phyloP scores from a whole-genome alignment of 2,329 filamentous ascomycete genomes.

The Ascosphaera apis region DNA sequence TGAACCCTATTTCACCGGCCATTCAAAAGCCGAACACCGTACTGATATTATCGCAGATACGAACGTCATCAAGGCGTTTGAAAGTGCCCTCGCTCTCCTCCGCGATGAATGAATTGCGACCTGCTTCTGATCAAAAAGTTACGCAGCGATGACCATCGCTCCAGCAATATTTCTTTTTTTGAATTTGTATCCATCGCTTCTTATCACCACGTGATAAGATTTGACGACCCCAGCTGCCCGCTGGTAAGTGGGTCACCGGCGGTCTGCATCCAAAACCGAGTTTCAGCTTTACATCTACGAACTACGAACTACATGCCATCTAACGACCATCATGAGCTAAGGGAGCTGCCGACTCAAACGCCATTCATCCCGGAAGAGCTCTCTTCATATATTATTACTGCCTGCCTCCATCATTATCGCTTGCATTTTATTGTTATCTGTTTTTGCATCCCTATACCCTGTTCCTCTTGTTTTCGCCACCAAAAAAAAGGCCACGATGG shows the following conservation, averaged over 20 bases:
- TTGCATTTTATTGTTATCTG: not conserved
- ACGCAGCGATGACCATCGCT: no score
- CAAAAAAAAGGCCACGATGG: slow-evolving; percentile 4
- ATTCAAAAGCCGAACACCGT: not conserved
- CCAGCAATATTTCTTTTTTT: no score
- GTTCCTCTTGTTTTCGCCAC: slow-evolving; percentile 4
- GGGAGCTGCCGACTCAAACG: no score
- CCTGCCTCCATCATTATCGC: slow-evolving; percentile 2
- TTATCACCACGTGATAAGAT: not conserved
- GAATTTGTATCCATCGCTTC: no score
- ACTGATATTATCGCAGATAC: slow-evolving; percentile 11
- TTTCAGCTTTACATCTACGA: not conserved
- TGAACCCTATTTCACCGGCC: slow-evolving; percentile 5
- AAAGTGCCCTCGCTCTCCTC: slow-evolving; percentile 23
- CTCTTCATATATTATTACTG: not conserved
- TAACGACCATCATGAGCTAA: no score
- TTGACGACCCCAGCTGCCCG: not conserved
- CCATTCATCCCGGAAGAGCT: no score
- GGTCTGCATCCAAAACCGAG: not conserved
- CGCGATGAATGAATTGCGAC: slow-evolving; percentile 12
- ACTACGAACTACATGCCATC: no score
- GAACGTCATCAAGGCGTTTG: slow-evolving; percentile 25
- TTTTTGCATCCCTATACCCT: slow-evolving; percentile 1
- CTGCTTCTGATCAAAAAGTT: no score
- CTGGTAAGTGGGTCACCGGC: not conserved